phyloP scores from a whole-genome alignment of 2,329 filamentous ascomycete genomes.

The Akanthomyces dipterigenus region DNA sequence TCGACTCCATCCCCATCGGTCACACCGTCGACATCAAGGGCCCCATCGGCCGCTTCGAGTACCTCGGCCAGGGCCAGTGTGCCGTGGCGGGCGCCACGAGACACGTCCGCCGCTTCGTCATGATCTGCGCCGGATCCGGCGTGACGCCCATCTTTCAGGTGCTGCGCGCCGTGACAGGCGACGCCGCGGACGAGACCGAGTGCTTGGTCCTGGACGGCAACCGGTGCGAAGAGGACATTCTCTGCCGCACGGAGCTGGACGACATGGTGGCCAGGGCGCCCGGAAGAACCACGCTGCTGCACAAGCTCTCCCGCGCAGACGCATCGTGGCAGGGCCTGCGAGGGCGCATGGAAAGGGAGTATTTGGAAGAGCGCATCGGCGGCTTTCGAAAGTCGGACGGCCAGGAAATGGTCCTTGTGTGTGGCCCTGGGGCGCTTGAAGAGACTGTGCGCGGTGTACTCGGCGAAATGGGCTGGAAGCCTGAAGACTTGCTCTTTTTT shows the following conservation, averaged over 20 bases:
- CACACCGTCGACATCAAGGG: slow-evolving; percentile 79
- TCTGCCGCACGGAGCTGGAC: slow-evolving; percentile 70
- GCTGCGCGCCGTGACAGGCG: slow-evolving; percentile 63
- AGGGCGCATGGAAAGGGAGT: slow-evolving; percentile 57
- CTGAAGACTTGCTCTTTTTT: slow-evolving; percentile 71
- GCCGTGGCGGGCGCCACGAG: slow-evolving; percentile 50
- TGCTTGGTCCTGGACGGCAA: slow-evolving; percentile 79
- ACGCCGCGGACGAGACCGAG: slow-evolving; percentile 54
- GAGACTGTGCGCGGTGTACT: slow-evolving; percentile 52
- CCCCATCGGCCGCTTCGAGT: slow-evolving; percentile 79
- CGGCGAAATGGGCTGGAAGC: slow-evolving; percentile 58
- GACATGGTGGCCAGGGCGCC: slow-evolving; percentile 45
- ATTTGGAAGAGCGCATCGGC: slow-evolving; percentile 55
- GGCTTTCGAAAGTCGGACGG: slow-evolving; percentile 28
- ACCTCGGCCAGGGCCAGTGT: slow-evolving; percentile 61
- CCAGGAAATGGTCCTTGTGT: slow-evolving; percentile 65
- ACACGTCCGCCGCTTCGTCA: slow-evolving; percentile 62
- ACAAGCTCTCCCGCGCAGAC: slow-evolving; percentile 60
- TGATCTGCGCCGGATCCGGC: slow-evolving; percentile 85
- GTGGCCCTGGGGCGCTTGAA: slow-evolving; percentile 72
- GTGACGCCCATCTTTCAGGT: slow-evolving; percentile 91
- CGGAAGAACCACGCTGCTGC: slow-evolving; percentile 55
- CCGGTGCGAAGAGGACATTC: slow-evolving; percentile 69
- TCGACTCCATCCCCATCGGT: slow-evolving; percentile 66
- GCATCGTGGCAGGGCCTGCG: slow-evolving; percentile 60